Evolutionary conservation across 805 yeast species (phyloP).

Genomic region (Blastobotrys terrestris): DNA sequence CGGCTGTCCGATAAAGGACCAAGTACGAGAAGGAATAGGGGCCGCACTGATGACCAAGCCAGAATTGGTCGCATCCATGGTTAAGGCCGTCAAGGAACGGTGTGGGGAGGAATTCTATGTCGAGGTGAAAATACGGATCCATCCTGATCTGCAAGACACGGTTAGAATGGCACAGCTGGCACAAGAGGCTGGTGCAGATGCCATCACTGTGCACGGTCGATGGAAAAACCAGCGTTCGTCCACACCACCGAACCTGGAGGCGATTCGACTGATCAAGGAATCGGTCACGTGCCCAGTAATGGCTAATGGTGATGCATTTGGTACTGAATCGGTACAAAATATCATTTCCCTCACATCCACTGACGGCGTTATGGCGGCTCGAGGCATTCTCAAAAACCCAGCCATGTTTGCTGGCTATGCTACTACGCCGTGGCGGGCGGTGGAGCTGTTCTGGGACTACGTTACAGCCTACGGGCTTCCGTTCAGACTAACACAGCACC

Average conservation of each 20-base stretch:
- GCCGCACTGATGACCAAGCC: constrained; percentile 88
- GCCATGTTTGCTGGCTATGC: constrained; percentile 73
- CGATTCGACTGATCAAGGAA: constrained; percentile 60
- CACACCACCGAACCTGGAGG: constrained; percentile 75
- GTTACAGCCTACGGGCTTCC: constrained; percentile 79
- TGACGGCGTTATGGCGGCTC: constrained; percentile 93
- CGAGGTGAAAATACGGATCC: constrained; percentile 90
- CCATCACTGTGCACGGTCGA: constrained; percentile 91
- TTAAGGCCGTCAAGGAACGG: constrained; percentile 66
- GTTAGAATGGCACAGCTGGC: constrained; percentile 62
- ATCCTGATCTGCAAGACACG: constrained; percentile 67
- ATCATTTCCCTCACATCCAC: constrained; percentile 66
- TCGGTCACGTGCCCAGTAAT: constrained; percentile 65
- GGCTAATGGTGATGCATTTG: constrained; percentile 96
- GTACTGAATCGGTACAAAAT: constrained; percentile 52
- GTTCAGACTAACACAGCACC: constrained; percentile 79
- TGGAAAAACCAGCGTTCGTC: constrained; percentile 80
- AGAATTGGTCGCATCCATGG: constrained; percentile 77
- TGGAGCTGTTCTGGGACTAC: constrained; percentile 77
- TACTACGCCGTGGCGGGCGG: constrained; percentile 83
- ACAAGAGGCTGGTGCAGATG: constrained; percentile 86
- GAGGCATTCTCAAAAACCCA: constrained; percentile 84
- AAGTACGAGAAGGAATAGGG: constrained; percentile 92
- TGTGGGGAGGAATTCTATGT: constrained; percentile 69
- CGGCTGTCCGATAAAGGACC: constrained; percentile 96